Base-by-base conservation (phyloP, 1,284 basidiomycete species). In the Anthracocystis setariae region DNA sequence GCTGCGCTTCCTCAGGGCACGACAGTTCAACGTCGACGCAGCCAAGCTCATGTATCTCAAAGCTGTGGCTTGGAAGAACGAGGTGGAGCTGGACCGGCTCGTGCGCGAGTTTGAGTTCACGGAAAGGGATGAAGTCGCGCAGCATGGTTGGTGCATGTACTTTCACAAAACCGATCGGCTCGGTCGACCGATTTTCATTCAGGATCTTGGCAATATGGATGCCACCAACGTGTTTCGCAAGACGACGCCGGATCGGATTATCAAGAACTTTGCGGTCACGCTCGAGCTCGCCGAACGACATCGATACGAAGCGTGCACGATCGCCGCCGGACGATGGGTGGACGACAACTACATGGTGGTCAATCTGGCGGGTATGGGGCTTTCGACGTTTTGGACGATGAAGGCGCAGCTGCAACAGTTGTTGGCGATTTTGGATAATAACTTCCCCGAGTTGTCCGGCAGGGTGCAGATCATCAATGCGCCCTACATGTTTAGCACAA, bases 341-440 rank as follows among this genome's bases (percentile, higher is more conserved):
- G 80, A 80, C 42, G 79, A 82, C 64, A 82, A 82, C 59, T 73
- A 73, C 32, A 82, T 81, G 80, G 78, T 82, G 3, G 43, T 82
- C 25, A 77, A 80, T 39, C 53, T 82, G 0, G 68, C 65, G n/a
- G 80, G 80, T 0, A 38, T 82, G 0, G 78, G 80, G 0, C 46
- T 82, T 24, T 25, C 55, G 8, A 80, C 80, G 7, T 82, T 82
- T 47, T 82, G 80, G 80, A 20, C 66, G 13, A 80, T 80, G 78
- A 75, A 76, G 25, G 58, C 57, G 3, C 73, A 81, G 47, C 56
- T 82, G n/a, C 80, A 82, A 39, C 53, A 73, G 35, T 61, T 82
- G 35, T 52, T 82, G 13, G 13, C 18, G 8, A 72, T 78, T 9
- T 57, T 82, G 5, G 80, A 82, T 27, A 71, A 75, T 46, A 82